A percentile compares a stretch with the other conserved stretches of the same genome.
Conservation (phyloP, 2,329 filamentous ascomycete genomes). For the Ceratocystis eucalypticola region DNA sequence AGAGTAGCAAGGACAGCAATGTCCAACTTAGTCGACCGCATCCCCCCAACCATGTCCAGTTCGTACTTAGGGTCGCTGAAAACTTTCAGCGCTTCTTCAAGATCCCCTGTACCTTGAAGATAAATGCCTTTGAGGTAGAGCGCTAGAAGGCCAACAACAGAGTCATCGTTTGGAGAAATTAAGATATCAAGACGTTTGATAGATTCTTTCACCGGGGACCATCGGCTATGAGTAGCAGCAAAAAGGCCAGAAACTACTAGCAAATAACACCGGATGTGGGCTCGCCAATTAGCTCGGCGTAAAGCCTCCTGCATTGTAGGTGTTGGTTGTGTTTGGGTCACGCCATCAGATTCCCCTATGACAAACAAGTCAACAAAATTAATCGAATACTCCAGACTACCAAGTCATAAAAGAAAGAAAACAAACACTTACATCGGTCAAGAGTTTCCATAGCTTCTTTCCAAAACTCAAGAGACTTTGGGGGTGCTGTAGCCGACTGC, state of each 20-base stretch:
- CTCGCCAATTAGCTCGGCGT: slow-evolving; percentile 49
- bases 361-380: neutral
- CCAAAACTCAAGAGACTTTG: slow-evolving; percentile 30
- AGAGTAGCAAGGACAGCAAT: slow-evolving; percentile 52
- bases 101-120: slow-evolving; percentile 61
- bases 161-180: slow-evolving; percentile 30
- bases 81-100: slow-evolving; percentile 51
- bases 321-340: slow-evolving; percentile 14
- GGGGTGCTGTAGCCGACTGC: slow-evolving; percentile 27
- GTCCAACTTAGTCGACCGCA: slow-evolving; percentile 44
- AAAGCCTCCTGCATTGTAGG: slow-evolving; percentile 39
- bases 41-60: slow-evolving; percentile 32
- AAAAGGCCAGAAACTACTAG: slow-evolving; percentile 59
- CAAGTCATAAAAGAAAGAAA: neutral
- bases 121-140: slow-evolving; percentile 65
- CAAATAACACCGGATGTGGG: slow-evolving; percentile 52
- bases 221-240: slow-evolving; percentile 56
- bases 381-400: slow-evolving; percentile 19
- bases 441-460: slow-evolving; percentile 33
- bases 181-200: slow-evolving; percentile 40
- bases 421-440: slow-evolving; percentile 32
- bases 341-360: slow-evolving; percentile 20
- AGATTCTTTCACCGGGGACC: slow-evolving; percentile 47
- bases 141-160: slow-evolving; percentile 36
- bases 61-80: slow-evolving; percentile 51